phyloP scores from a whole-genome alignment of 2,329 filamentous ascomycete genomes.

The Claviceps africana region DNA sequence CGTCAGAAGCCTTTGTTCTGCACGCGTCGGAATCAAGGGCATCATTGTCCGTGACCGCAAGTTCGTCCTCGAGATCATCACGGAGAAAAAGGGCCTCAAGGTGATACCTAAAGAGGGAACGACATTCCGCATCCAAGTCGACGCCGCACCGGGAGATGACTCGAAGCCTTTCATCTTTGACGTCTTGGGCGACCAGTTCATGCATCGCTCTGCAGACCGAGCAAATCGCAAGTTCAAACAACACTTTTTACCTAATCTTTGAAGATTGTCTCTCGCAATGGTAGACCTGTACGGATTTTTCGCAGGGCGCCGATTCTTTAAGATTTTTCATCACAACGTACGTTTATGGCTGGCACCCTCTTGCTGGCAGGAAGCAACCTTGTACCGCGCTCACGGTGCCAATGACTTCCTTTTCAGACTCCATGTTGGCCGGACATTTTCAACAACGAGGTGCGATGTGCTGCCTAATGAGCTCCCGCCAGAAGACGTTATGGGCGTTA shows the following conservation, averaged over 20 bases:
- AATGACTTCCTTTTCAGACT: neutral
- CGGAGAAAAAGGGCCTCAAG: conserved; percentile 55
- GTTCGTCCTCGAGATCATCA: conserved; percentile 76
- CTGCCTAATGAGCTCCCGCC: neutral
- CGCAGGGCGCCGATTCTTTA: neutral
- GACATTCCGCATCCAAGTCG: conserved; percentile 64
- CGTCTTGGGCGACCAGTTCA: conserved; percentile 75
- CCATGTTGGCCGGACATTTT: neutral
- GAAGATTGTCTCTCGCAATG: neutral
- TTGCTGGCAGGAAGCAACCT: neutral
- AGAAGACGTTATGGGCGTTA: neutral
- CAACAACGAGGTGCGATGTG: neutral
- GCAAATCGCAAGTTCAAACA: conserved; percentile 86
- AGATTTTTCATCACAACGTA: neutral
- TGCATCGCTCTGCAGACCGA: conserved; percentile 67
- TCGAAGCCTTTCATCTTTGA: conserved; percentile 54
- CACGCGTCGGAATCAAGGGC: conserved; percentile 68
- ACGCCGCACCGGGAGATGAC: conserved; percentile 17
- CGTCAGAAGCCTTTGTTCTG: conserved; percentile 64
- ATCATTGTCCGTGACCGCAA: conserved; percentile 83
- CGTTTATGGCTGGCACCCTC: neutral
- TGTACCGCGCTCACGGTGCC: neutral
- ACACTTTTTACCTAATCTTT: conserved; percentile 44
- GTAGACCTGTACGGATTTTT: neutral
- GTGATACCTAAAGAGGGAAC: conserved; percentile 81